Conservation (phyloP, 1,284 basidiomycete species). For the Wolfiporia cocos region DNA sequence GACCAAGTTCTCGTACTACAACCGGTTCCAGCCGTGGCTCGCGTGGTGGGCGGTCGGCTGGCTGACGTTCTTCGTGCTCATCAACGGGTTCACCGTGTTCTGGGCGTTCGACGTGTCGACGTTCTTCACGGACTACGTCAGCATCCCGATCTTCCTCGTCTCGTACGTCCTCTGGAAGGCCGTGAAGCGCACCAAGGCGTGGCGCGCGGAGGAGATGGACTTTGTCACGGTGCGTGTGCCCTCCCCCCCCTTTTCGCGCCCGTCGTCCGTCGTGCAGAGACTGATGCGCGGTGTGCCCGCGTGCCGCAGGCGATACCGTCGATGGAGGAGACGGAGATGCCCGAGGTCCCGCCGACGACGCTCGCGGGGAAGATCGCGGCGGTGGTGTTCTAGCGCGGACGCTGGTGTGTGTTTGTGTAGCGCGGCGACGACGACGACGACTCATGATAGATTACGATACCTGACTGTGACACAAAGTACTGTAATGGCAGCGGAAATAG, state of each 20-base stretch:
- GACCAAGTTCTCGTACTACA: conserved; percentile 48
- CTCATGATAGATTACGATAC: no score
- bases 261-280: neutral
- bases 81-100: conserved; percentile 31
- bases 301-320: conserved; percentile 41
- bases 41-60: conserved; percentile 34
- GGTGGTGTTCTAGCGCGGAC: conserved; percentile 35
- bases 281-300: neutral
- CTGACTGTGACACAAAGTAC: no score
- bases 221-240: conserved; percentile 42
- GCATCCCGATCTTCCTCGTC: conserved; percentile 45
- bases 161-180: conserved; percentile 49
- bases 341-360: conserved; percentile 31
- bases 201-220: conserved; percentile 52
- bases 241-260: no score
- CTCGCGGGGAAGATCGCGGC: conserved; percentile 31
- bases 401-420: no score
- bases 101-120: conserved; percentile 47
- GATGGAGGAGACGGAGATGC: conserved; percentile 46
- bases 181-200: conserved; percentile 44
- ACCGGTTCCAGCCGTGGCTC: conserved; percentile 34
- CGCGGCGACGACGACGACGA: no score
- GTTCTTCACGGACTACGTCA: conserved; percentile 54
- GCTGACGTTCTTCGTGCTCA: conserved; percentile 35
- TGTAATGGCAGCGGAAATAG: no score